A percentile compares a stretch with the other conserved stretches of the same genome.
Evolutionary conservation across 2,329 filamentous ascomycete species (phyloP).

Genomic region (Verticillium nonalfalfae): DNA sequence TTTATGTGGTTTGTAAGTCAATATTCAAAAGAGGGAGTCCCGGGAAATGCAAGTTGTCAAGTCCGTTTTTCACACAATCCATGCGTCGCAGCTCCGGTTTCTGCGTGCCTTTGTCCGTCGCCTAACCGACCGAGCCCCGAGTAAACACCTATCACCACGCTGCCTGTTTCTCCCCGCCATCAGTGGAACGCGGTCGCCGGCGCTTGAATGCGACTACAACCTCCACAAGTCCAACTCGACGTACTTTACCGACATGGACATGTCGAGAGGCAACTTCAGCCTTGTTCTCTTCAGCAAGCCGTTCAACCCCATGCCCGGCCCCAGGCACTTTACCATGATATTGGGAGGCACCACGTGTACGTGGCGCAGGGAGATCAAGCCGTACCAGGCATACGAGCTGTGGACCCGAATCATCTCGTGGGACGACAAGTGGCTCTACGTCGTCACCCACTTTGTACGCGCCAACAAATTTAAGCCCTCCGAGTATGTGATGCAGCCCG

Average conservation of each 20-base stretch:
- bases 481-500: constrained; percentile 32
- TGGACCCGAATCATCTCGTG: constrained; percentile 32
- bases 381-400: constrained; percentile 7
- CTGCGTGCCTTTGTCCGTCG: constrained; percentile 27
- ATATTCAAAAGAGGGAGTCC: not conserved
- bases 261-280: constrained; percentile 74
- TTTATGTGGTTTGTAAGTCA: constrained; percentile 4
- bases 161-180: constrained; percentile 37
- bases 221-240: constrained; percentile 77
- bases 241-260: constrained; percentile 84
- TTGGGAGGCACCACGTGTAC: constrained; percentile 2
- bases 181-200: constrained; percentile 57
- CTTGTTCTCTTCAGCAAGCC: constrained; percentile 52
- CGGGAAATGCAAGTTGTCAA: not conserved
- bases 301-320: constrained; percentile 32
- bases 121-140: constrained; percentile 10
- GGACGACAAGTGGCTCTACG: constrained; percentile 78
- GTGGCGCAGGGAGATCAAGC: constrained; percentile 7
- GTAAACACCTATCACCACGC: constrained; percentile 16
- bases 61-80: too few species aligned
- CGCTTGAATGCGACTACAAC: constrained; percentile 82
- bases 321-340: constrained; percentile 50
- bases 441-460: constrained; percentile 67
- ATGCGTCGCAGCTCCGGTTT: constrained; percentile 20
- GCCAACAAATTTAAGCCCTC: constrained; percentile 49